Percentiles rank a stretch among this genome's conserved stretches.
Conservation (phyloP, 202 grass and related monocot genomes). For the Brachypodium distachyon region DNA sequence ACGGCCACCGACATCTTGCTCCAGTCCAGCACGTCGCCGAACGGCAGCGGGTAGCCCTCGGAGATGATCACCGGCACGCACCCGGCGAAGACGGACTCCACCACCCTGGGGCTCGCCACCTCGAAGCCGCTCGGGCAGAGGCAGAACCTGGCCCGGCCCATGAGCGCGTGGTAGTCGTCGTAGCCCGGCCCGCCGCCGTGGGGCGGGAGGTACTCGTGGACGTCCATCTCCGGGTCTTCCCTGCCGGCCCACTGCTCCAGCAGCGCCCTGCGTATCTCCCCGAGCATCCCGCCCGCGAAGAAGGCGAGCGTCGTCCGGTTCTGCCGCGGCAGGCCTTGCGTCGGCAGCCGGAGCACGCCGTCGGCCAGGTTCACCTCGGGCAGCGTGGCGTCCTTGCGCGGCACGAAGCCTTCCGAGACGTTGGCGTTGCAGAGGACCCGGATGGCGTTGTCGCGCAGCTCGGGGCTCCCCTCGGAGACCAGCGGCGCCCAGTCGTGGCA, state of each 20-base stretch:
- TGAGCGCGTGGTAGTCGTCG: constrained; percentile 59
- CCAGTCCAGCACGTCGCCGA: constrained; percentile 86
- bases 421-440: constrained; percentile 88
- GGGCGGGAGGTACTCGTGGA: constrained; percentile 76
- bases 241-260: constrained; percentile 49
- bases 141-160: constrained; percentile 67
- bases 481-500: constrained; percentile 85
- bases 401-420: constrained; percentile 64
- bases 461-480: constrained; percentile 30
- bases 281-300: constrained; percentile 70
- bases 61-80: constrained; percentile 83
- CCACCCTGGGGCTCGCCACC: constrained; percentile 77
- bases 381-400: constrained; percentile 69
- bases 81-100: constrained; percentile 57
- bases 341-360: constrained; percentile 42
- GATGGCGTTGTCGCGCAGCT: constrained; percentile 61
- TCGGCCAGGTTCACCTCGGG: constrained; percentile 75
- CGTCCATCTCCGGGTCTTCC: constrained; percentile 46
- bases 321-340: not conserved
- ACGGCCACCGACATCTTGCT: constrained; percentile 69
- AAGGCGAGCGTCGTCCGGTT: constrained; percentile 62
- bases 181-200: too few relatives aligned
- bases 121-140: constrained; percentile 88
- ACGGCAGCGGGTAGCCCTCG: constrained; percentile 57
- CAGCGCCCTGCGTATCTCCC: constrained; percentile 41